Evolutionary conservation across 176 grass and related monocot genomes (phyloP), one percentile per base, ranked within the genome.

Genomic region (Cenchrus purpureus): DNA sequence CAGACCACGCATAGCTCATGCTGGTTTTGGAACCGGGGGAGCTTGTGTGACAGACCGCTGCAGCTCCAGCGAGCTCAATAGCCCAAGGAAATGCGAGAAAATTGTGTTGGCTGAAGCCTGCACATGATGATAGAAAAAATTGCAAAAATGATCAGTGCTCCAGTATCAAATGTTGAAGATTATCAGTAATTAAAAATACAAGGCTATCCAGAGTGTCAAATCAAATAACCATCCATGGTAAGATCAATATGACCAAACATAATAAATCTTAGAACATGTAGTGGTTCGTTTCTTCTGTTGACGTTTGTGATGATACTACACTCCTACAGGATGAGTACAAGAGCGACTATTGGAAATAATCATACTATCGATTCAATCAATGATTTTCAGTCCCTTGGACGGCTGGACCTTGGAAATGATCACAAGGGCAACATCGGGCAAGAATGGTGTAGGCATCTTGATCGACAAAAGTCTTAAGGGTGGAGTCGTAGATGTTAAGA

Each of bases 81-180:
- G 72, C 22, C 97, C 97, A n/a, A 96, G 79, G 73, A 99, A 94
- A 89, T 99, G 97, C 11, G 93, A 96, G 52, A 94, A 88, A 53
- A 96, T 91, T 10, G 91, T 94, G 57, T 99, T 99, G 50, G 88
- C 91, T 84, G 93, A 99, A 82, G 97, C 91, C 93, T 94, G 89
- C 46, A 5, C 46, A 90, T 55, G n/a, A 62, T 12, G 13, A 40
- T 40, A 40, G 37, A 45, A 15, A 82, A 65, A 57, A 74, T 34
- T 13, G 0, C 17, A 65, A 68, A 63, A 70, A 59, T 8, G 45
- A 22, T 72, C 6, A 19, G 20, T 75, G 37, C 17, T 81, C 68
- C 15, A 64, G 44, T 45, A 16, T 52, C 46, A 43, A 43, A 9
- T 37, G 67, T 6, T 2, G 2, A 50, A 55, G 28, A 84, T 46